Evolutionary conservation across 2,329 filamentous ascomycete species (phyloP).

Genomic region (Cercospora canescens): DNA sequence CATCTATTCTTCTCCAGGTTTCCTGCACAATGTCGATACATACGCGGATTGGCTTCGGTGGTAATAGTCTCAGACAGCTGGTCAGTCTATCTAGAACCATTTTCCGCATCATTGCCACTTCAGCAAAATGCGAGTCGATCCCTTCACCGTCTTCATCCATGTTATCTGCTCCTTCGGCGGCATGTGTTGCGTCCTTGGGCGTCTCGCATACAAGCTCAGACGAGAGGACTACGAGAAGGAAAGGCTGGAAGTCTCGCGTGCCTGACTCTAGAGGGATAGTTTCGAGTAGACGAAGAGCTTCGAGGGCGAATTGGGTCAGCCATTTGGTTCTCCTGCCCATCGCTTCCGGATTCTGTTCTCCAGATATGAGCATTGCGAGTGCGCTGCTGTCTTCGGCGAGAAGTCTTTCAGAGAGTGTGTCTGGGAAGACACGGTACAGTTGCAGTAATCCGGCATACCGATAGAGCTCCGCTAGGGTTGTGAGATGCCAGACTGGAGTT

Average conservation of each 20-base stretch:
- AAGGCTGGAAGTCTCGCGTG: constrained; percentile 56
- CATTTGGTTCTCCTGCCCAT: constrained; percentile 35
- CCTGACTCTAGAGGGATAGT: constrained; percentile 55
- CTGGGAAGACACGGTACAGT: constrained; percentile 57
- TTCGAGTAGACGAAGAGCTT: constrained; percentile 52
- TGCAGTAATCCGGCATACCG: constrained; percentile 56
- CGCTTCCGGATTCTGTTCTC: constrained; percentile 30
- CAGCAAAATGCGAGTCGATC: constrained; percentile 15
- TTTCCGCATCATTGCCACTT: constrained; percentile 24
- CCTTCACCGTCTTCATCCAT: constrained; percentile 1
- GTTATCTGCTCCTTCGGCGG: background rate
- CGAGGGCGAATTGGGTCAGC: constrained; percentile 55
- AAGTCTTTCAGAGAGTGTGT: constrained; percentile 20
- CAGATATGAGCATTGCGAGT: constrained; percentile 5
- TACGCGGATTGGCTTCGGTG: constrained; percentile 53
- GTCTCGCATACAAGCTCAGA: constrained; percentile 22
- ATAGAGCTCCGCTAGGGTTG: constrained; percentile 56
- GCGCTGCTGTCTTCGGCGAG: constrained; percentile 5
- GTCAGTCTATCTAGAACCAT: constrained; percentile 23
- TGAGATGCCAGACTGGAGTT: constrained; percentile 55
- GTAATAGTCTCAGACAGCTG: constrained; percentile 35
- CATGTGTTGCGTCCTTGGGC: background rate
- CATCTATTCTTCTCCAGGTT: constrained; percentile 55
- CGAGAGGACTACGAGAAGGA: constrained; percentile 50
- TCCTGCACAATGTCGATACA: constrained; percentile 54